Base-by-base conservation (phyloP, 768 basidiomycete species). In the Rhodocollybia butyracea region DNA sequence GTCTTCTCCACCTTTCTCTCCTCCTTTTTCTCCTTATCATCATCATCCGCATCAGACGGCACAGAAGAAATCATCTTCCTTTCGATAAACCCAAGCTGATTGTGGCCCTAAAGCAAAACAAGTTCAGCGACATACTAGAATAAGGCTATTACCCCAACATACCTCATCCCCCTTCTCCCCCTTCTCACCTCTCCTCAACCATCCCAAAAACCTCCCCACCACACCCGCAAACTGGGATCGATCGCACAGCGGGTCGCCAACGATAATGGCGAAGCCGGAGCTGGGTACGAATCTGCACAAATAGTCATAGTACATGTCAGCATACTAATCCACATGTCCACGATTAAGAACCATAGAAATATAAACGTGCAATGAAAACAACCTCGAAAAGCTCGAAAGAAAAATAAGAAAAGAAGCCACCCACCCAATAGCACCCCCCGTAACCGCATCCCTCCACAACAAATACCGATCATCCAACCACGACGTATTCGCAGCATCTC, bases 401-500 rank as follows among this genome's bases (percentile, higher is more conserved):
- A 11, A 52, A 38, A 26, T 29, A 54, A 17, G 5, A 39, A 39
- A 39, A 15, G 19, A 39, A 39, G 3, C 8, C 12, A 42, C 41
- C 26, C 22, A 42, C 24, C 53, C 53, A 22, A 45, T 26, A 5
- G 53, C 53, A 0, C 1, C 53, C 0, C 53, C 53, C 2, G 42
- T 46, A 8, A 1, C 11, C 1, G 15, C n/a, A 36, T 43, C 32
- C 13, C 53, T 17, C 53, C 53, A 54, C 4, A 54, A 29, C 17
- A 36, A n/a, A 31, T 54, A 54, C 3, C 53, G 27, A 32, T 54
- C 53, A 36, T 54, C 53, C 5, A 54, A 24, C 41, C 42, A 43
- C 7, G 53, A 54, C 15, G 53, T 54, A 26, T 54, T 54, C 2
- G 53, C 41, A 10, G 53, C 53, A 34, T 54, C 53, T 3, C 53